Base-by-base conservation (phyloP, 768 basidiomycete species). In the Suillus alpinus region DNA sequence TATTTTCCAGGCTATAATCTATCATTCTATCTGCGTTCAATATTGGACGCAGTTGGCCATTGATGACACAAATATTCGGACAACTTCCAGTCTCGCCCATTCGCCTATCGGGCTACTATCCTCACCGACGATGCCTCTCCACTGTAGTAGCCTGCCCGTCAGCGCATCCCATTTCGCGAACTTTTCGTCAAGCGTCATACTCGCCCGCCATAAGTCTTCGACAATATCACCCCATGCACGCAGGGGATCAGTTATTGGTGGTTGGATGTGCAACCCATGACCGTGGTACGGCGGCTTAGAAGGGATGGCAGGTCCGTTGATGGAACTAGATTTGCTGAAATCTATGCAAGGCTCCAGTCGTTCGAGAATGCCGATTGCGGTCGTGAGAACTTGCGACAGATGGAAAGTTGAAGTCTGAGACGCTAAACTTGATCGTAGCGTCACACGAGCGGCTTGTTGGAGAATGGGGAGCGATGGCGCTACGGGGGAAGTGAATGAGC, bases 71-170 rank as follows among this genome's bases (percentile, higher is more conserved):
- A 16, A 58, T 56, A 26, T 70, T 18, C 53, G 49, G 29, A 78
- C 61, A 18, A 71, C 76, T 57, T 78, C 69, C 36, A 60, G 73
- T 46, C 87, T 75, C n/a, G 77, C 82, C 87, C 87, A 89, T 62
- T 87, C 85, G 6, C 81, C 81, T 1, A 79, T 67, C 26, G 58
- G 60, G 53, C 71, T 73, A 4, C 66, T 70, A 23, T 77, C 74
- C 6, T 66, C 68, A 4, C 83, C 83, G 2, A 70, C 74, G 10
- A 83, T 61, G 0, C 79, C 72, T 63, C 83, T 78, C 86, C 86
- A 88, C 7, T 86, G 57, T 40, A 91, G 67, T 62, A 89, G 53
- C 60, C 86, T 76, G 39, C 73, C 72, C 2, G 83, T 86, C 60
- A 91, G 67, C 18, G 70, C 69, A 59, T 79, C 80, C 87, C 88